A percentile compares a stretch with the other conserved stretches of the same genome.
phyloP scores from a whole-genome alignment of 2,329 filamentous ascomycete genomes.

The Aspergillus sergii region DNA sequence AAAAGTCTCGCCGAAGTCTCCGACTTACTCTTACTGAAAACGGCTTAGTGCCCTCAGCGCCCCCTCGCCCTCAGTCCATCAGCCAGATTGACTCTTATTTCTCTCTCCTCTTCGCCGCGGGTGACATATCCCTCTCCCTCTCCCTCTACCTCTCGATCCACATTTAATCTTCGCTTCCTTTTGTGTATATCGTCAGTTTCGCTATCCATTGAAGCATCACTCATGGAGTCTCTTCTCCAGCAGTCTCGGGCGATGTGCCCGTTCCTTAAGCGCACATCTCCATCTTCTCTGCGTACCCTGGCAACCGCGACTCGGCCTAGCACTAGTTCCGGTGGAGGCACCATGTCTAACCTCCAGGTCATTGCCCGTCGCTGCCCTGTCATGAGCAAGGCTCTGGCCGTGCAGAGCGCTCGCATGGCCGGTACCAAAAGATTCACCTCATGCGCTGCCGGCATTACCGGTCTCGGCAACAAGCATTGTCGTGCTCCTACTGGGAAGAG shows the following conservation, averaged over 20 bases:
- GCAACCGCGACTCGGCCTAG: slow-evolving; percentile 68
- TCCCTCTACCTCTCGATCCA: background rate
- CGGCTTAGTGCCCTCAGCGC: background rate
- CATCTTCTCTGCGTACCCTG: slow-evolving; percentile 85
- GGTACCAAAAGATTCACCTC: slow-evolving; percentile 43
- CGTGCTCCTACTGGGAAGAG: slow-evolving; percentile 62
- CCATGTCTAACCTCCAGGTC: slow-evolving; percentile 95
- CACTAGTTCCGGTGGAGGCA: slow-evolving; percentile 76
- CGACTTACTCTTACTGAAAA: background rate
- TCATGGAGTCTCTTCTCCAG: slow-evolving; percentile 91
- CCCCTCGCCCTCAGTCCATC: background rate
- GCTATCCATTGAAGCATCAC: background rate
- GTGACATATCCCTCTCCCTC: no score
- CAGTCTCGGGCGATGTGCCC: slow-evolving; percentile 97
- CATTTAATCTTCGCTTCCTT: background rate
- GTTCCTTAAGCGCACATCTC: slow-evolving; percentile 92
- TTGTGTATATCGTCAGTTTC: slow-evolving; percentile 7
- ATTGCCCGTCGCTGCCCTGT: slow-evolving; percentile 93
- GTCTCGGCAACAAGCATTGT: slow-evolving; percentile 46
- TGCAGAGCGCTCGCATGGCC: slow-evolving; percentile 62
- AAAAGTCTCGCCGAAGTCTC: background rate
- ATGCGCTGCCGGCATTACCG: slow-evolving; percentile 32
- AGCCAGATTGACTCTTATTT: background rate
- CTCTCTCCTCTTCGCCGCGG: slow-evolving; percentile 2
- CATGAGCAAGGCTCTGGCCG: slow-evolving; percentile 95